Conservation (phyloP, 495 filamentous ascomycete species). For the Bombardia bombarda region DNA sequence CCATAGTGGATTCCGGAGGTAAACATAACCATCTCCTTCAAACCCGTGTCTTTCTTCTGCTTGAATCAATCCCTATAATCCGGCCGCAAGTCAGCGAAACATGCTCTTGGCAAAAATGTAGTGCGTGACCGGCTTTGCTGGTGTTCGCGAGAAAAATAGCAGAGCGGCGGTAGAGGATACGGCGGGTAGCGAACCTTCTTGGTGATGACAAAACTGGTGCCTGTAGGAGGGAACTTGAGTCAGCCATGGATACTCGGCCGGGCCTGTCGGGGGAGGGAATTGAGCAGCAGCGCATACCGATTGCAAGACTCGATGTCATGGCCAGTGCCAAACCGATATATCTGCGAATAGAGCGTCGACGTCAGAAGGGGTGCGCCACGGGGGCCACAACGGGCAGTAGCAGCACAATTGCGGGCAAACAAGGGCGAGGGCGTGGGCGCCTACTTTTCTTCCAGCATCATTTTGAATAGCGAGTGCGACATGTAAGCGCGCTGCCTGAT, state of each 20-base stretch:
- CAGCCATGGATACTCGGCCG: background rate
- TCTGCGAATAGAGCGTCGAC: constrained; percentile 41
- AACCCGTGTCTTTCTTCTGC: constrained; percentile 88
- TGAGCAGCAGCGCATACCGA: constrained; percentile 54
- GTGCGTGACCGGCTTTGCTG: background rate
- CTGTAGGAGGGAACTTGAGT: constrained; percentile 36
- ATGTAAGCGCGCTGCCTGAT: constrained; percentile 20
- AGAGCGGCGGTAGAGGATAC: background rate
- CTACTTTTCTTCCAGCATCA: constrained; percentile 84
- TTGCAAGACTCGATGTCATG: constrained; percentile 86
- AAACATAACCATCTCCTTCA: constrained; percentile 92
- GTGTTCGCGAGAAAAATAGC: too few relatives aligned
- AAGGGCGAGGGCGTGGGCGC: constrained; percentile 27
- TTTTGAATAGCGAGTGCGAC: constrained; percentile 36
- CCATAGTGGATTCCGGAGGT: constrained; percentile 87
- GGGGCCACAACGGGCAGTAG: background rate
- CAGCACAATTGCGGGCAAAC: background rate
- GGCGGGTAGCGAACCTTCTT: constrained; percentile 58
- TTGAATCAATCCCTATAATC: constrained; percentile 72
- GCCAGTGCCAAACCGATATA: constrained; percentile 86
- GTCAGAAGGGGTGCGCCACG: constrained; percentile 12
- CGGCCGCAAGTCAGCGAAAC: constrained; percentile 14
- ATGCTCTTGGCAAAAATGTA: background rate
- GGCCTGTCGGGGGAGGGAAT: background rate
- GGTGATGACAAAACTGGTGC: constrained; percentile 88